Conservation (phyloP, 2,329 filamentous ascomycete genomes). For the Chaetomium olivaceum region DNA sequence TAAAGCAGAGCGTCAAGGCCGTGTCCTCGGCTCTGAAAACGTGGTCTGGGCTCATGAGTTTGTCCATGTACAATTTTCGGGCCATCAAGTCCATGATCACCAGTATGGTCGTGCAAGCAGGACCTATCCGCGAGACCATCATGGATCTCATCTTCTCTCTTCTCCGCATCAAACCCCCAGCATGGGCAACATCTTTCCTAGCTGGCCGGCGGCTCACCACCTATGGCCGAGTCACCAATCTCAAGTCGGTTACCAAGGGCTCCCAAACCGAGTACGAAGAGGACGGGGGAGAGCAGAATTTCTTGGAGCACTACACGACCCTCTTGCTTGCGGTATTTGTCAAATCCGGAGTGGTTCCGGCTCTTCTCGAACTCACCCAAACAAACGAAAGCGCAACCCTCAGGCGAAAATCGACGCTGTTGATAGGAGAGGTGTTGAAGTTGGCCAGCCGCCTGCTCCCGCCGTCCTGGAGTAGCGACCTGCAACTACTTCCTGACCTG, state of each 20-base stretch:
- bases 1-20: slow-evolving; percentile 90
- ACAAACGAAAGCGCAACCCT: slow-evolving; percentile 68
- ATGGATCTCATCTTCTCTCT: slow-evolving; percentile 81
- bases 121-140: slow-evolving; percentile 68
- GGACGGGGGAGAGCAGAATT: slow-evolving; percentile 71
- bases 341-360: slow-evolving; percentile 70
- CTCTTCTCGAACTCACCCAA: slow-evolving; percentile 64
- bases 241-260: slow-evolving; percentile 64
- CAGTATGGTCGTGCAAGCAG: slow-evolving; percentile 61
- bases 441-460: slow-evolving; percentile 85
- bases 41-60: slow-evolving; percentile 86
- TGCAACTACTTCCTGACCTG: slow-evolving; percentile 86
- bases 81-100: slow-evolving; percentile 76
- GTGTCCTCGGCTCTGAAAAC: slow-evolving; percentile 88
- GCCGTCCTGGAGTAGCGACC: slow-evolving; percentile 73
- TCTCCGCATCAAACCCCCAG: slow-evolving; percentile 85
- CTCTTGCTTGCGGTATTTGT: slow-evolving; percentile 83
- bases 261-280: slow-evolving; percentile 61
- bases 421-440: slow-evolving; percentile 89
- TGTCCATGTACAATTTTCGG: slow-evolving; percentile 85
- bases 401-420: slow-evolving; percentile 83
- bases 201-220: slow-evolving; percentile 91
- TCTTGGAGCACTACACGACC: slow-evolving; percentile 92
- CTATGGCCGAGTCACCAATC: slow-evolving; percentile 87
- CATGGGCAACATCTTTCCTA: slow-evolving; percentile 94